Conservation (phyloP, 345 rosid genomes). For the Murraya paniculata region DNA sequence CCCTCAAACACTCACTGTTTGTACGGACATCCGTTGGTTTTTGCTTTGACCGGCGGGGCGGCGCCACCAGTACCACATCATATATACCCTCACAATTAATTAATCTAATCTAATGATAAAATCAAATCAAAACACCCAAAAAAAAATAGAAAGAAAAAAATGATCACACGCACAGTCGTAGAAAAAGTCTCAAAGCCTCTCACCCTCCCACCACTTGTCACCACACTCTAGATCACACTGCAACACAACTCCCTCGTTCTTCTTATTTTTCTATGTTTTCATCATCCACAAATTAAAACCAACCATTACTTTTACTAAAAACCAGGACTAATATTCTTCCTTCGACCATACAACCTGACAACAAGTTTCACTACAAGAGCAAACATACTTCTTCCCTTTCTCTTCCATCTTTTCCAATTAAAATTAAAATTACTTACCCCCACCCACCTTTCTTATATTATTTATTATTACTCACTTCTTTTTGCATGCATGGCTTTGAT, state of each 20-base stretch:
- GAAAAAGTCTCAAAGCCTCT: constrained; percentile 53
- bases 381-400: constrained; percentile 20
- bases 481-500: constrained; percentile 46
- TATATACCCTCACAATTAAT: too few species aligned
- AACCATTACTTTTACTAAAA: constrained; percentile 51
- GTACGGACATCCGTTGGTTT: constrained; percentile 37
- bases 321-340: constrained; percentile 40
- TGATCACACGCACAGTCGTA: constrained; percentile 17
- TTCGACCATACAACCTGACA: constrained; percentile 45
- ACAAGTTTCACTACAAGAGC: constrained; percentile 51
- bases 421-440: background rate
- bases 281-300: constrained; percentile 24
- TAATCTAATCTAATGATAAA: too few species aligned
- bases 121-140: too few species aligned
- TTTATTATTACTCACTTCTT: background rate
- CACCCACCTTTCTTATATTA: background rate
- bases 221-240: constrained; percentile 21
- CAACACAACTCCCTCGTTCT: constrained; percentile 4
- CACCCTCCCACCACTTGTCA: constrained; percentile 56
- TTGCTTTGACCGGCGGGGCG: constrained; percentile 47
- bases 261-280: constrained; percentile 9
- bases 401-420: constrained; percentile 13
- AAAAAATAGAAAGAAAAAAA: too few species aligned
- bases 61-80: constrained; percentile 9
- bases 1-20: constrained; percentile 14